Percentiles rank a stretch among this genome's conserved stretches.
phyloP scores from a whole-genome alignment of 2,329 filamentous ascomycete species.

The Epichloe baconii region DNA sequence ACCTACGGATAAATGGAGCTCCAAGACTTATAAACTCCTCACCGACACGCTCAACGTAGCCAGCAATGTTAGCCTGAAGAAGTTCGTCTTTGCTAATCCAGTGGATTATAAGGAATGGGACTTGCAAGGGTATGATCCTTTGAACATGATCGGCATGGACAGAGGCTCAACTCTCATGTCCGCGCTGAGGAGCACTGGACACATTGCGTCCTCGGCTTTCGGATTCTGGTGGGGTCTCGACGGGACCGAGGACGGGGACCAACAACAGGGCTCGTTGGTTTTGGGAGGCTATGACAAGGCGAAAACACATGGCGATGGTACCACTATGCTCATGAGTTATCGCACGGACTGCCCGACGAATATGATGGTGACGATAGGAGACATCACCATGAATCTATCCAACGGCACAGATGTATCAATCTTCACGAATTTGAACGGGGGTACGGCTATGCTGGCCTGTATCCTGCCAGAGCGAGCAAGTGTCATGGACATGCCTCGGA shows the following conservation, averaged over 20 bases:
- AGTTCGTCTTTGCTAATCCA: conserved; percentile 5
- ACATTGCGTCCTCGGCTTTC: conserved; percentile 3
- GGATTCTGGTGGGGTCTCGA: conserved; percentile 10
- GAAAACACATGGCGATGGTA: too few relatives aligned
- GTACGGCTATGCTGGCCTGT: too few relatives aligned
- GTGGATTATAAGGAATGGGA: not conserved
- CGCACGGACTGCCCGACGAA: too few relatives aligned
- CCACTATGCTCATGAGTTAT: too few relatives aligned
- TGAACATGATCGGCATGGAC: conserved; percentile 9
- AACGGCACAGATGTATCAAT: too few relatives aligned
- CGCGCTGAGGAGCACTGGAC: not conserved
- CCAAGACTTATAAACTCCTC: conserved; percentile 5
- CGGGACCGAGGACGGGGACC: not conserved
- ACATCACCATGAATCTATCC: too few relatives aligned
- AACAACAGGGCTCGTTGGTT: conserved; percentile 5
- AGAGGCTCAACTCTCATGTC: conserved; percentile 6
- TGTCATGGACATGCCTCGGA: too few relatives aligned
- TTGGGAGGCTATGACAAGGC: conserved; percentile 4
- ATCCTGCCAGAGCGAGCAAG: too few relatives aligned
- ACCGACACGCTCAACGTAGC: conserved; percentile 5
- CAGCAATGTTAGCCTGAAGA: not conserved
- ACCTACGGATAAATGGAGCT: conserved; percentile 2
- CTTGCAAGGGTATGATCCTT: conserved; percentile 1
- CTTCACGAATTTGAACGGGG: too few relatives aligned
- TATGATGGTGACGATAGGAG: too few relatives aligned